Evolutionary conservation across 2,329 filamentous ascomycete genomes (phyloP).

Genomic region (Fusarium verrucosum): DNA sequence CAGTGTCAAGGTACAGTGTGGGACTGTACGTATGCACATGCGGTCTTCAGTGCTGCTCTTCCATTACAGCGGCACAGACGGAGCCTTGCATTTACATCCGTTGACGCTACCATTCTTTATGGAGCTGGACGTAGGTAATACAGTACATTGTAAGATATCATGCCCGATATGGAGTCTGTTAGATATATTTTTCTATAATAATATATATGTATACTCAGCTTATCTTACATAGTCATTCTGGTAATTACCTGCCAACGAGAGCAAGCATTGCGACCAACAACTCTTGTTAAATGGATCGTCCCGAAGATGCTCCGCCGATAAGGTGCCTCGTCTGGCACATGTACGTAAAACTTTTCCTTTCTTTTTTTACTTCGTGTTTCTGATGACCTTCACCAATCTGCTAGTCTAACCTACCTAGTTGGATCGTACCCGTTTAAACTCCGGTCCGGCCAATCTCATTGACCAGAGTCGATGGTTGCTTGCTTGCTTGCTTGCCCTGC

Average conservation of each 20-base stretch:
- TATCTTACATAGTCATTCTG: conserved; percentile 16
- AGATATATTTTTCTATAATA: neutral
- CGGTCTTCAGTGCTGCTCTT: neutral
- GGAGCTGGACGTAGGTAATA: conserved; percentile 14
- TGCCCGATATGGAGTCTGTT: neutral
- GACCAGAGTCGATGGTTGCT: conserved; percentile 23
- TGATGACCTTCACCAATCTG: conserved; percentile 13
- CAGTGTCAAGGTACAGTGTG: neutral
- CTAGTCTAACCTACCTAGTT: conserved; percentile 14
- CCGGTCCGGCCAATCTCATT: conserved; percentile 26
- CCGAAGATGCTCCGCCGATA: conserved; percentile 44
- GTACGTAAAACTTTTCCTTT: conserved; percentile 34
- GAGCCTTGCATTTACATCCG: conserved; percentile 26
- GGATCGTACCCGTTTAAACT: conserved; percentile 23
- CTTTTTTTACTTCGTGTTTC: conserved; percentile 29
- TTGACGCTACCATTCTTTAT: conserved; percentile 17
- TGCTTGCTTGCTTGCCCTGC: too few relatives aligned
- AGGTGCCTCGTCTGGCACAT: conserved; percentile 27
- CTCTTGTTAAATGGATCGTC: conserved; percentile 24
- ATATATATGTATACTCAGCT: conserved; percentile 4
- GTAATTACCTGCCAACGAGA: conserved; percentile 1
- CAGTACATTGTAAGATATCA: neutral
- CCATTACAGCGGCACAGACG: conserved; percentile 22
- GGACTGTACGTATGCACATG: neutral
- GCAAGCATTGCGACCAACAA: conserved; percentile 11